Evolutionary conservation across 2,329 filamentous ascomycete genomes (phyloP).

Genomic region (Apiospora malaysiana): DNA sequence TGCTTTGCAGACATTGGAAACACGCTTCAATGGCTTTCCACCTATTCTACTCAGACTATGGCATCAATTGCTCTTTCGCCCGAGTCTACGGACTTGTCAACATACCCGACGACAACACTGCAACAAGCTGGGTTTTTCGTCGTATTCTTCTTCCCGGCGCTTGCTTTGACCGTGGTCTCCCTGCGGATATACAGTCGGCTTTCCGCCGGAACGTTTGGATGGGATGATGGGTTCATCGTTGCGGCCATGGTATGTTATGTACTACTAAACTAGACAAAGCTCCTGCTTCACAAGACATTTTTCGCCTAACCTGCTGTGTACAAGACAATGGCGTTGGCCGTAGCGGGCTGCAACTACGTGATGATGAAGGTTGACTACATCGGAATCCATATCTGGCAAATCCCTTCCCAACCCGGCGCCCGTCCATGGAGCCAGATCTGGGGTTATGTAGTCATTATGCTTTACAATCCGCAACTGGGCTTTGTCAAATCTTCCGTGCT

Average conservation of each 20-base stretch:
- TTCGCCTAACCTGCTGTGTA: not conserved
- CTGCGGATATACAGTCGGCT: constrained; percentile 31
- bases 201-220: constrained; percentile 33
- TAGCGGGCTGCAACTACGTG: constrained; percentile 24
- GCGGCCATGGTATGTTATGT: constrained; percentile 26
- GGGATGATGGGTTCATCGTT: constrained; percentile 23
- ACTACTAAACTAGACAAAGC: too few species aligned
- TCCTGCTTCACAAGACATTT: constrained; percentile 24
- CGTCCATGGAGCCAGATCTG: constrained; percentile 28
- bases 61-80: not conserved
- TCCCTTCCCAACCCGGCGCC: constrained; percentile 26
- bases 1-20: not conserved
- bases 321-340: constrained; percentile 21
- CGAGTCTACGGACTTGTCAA: not conserved
- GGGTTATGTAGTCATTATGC: constrained; percentile 35
- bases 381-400: constrained; percentile 31
- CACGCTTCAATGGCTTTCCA: not conserved
- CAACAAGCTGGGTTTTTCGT: constrained; percentile 32
- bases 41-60: not conserved
- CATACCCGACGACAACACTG: constrained; percentile 31
- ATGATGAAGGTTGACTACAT: constrained; percentile 28
- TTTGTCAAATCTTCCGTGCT: constrained; percentile 42
- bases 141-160: constrained; percentile 32
- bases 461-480: constrained; percentile 30
- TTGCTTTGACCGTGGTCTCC: constrained; percentile 28